A percentile compares a stretch with the other conserved stretches of the same genome.
Conservation (phyloP, 2,329 filamentous ascomycete genomes). For the Stachybotrys echinatus region DNA sequence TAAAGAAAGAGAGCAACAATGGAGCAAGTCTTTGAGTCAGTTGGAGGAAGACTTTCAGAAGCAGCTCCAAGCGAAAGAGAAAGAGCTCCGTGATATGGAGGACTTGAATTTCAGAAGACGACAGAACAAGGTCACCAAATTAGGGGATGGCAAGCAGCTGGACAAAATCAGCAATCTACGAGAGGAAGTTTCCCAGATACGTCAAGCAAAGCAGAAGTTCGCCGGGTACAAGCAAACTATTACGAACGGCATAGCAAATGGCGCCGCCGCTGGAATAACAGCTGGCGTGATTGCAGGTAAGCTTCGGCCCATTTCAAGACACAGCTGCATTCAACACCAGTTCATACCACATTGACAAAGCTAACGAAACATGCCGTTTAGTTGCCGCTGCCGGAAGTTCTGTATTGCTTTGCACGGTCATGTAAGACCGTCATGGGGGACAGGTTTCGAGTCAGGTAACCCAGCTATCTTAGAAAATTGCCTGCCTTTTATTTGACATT, state of each 20-base stretch:
- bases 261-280: not conserved
- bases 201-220: not conserved
- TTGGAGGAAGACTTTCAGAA: not conserved
- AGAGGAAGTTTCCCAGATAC: not conserved
- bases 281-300: not conserved
- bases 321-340: not conserved
- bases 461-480: no score
- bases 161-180: not conserved
- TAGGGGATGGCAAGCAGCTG: no score
- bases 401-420: not conserved
- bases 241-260: not conserved
- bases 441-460: no score
- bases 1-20: not conserved
- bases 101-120: no score
- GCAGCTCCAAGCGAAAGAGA: not conserved
- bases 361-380: not conserved
- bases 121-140: no score
- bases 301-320: not conserved
- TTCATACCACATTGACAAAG: not conserved
- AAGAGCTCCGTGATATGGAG: not conserved
- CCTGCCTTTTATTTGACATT: no score
- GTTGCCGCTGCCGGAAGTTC: not conserved
- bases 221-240: not conserved
- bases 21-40: not conserved
- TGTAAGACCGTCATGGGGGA: not conserved